Evolutionary conservation across 2,329 filamentous ascomycete species (phyloP).

Genomic region (Cyphellophora europaea): DNA sequence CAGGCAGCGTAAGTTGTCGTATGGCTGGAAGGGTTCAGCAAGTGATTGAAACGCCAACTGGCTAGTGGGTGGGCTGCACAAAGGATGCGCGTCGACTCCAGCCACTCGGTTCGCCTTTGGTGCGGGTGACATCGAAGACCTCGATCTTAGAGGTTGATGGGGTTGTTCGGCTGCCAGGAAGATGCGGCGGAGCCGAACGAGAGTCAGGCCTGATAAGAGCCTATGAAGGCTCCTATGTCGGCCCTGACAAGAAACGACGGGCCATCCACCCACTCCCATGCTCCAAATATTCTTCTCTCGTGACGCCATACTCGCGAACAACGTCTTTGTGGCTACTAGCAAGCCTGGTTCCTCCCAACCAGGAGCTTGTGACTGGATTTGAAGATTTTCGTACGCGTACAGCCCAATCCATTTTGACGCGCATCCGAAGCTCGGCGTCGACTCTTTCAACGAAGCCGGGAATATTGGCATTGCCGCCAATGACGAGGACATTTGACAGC

Average conservation of each 20-base stretch:
- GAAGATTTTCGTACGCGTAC: conserved; percentile 62
- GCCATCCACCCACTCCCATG: conserved; percentile 66
- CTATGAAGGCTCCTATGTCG: too few relatives aligned
- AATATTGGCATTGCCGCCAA: conserved; percentile 76
- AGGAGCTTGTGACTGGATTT: conserved; percentile 71
- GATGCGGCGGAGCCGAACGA: too few relatives aligned
- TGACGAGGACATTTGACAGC: conserved; percentile 76
- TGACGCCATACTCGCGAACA: conserved; percentile 62
- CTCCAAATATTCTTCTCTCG: conserved; percentile 84
- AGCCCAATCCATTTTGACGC: conserved; percentile 66
- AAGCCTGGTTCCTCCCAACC: conserved; percentile 73
- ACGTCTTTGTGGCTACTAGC: conserved; percentile 54
- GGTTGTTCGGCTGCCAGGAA: too few relatives aligned
- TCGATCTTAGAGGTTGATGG: too few relatives aligned
- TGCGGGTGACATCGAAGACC: too few relatives aligned
- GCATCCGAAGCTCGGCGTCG: conserved; percentile 58
- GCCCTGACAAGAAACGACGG: conserved; percentile 50
- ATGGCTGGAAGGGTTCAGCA: too few relatives aligned
- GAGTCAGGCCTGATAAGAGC: too few relatives aligned
- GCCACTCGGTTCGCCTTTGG: too few relatives aligned
- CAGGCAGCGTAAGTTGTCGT: too few relatives aligned
- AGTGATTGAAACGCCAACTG: too few relatives aligned
- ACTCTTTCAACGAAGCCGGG: conserved; percentile 74
- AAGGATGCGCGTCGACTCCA: too few relatives aligned
- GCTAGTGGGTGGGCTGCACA: too few relatives aligned